Base-by-base conservation (phyloP, 2,329 filamentous ascomycete species). In the Fusarium gaditjirri region DNA sequence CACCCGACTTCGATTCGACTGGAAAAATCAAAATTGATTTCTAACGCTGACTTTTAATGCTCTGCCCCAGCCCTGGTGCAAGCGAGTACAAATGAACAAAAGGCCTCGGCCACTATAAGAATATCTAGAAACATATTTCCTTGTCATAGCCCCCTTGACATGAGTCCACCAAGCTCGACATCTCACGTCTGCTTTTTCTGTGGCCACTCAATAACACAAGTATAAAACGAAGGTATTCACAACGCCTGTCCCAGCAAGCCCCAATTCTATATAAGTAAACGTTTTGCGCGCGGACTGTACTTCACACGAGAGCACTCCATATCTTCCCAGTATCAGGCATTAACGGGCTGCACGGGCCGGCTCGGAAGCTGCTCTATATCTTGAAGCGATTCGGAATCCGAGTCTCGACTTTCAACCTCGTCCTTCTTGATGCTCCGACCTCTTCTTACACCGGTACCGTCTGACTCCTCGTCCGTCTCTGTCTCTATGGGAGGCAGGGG, bases 401-500 rank as follows among this genome's bases (percentile, higher is more conserved):
- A 73, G 69, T 80, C 73, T n/a, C 61, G 73, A 19, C 74, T 72
- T 35, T 78, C 78, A 14, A 72, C 69, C 10, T 78, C 76, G 21
- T 73, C 80, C 25, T 80, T 76, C 27, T 80, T 73, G 64, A 7
- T 65, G 57, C 59, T 76, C 64, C 53, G 75, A 27, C 74, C 69
- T 46, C 66, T 75, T 41, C 61, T 53, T 8, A 46, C 57, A 36
- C 61, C 43, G 13, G 41, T 49, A 35, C 61, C 71, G 53, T 77
- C 73, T 10, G 65, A 70, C 44, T 77, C 76, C 38, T 77, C 78
- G n/a, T 80, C 78, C 3, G 74, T 79, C 53, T 84, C 83, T 33
- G 77, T 82, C 52, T 86, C 86, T 39, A 88, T 84, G 0, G 84
- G 86, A 14, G 87, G 86, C 23, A 90, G 79, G 2, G 89, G 88